These are phyloP conservation scores for Candolleomyces eurysporus DNA, from an alignment of 768 basidiomycete genomes.

Conservation along the genomic window DNA sequence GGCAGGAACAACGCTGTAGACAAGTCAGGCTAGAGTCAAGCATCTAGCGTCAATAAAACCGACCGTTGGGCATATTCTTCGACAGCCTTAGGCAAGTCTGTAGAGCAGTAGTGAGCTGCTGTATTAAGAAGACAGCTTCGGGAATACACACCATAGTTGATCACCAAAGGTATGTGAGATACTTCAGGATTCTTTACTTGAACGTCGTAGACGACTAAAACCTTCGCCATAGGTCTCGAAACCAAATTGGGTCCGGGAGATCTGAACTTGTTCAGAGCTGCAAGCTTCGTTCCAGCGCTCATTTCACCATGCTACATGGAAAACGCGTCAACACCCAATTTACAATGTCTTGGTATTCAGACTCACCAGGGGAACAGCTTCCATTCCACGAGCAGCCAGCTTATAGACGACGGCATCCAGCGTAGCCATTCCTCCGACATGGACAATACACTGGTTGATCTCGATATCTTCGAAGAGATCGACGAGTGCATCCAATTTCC, in stretches of 20 bases:
- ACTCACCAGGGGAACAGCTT: conserved; percentile 85
- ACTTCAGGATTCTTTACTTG: conserved; percentile 89
- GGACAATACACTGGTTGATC: conserved; percentile 76
- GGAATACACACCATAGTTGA: conserved; percentile 76
- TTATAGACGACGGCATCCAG: conserved; percentile 91
- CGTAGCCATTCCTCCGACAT: conserved; percentile 84
- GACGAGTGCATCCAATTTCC: conserved; percentile 91
- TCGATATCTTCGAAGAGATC: conserved; percentile 90
- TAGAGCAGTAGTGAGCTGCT: background rate
- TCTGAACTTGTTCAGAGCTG: conserved; percentile 84
- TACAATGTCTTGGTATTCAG: conserved; percentile 6
- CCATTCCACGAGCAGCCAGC: conserved; percentile 78
- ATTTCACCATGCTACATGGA: conserved; percentile 82
- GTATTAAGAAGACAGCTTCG: background rate
- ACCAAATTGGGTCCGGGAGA: conserved; percentile 53
- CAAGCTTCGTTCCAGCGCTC: conserved; percentile 77
- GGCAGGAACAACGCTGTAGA: conserved; percentile 74
- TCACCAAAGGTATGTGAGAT: conserved; percentile 85
- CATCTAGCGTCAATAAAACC: conserved; percentile 13
- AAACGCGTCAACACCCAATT: conserved; percentile 14
- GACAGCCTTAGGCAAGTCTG: conserved; percentile 90
- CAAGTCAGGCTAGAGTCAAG: background rate
- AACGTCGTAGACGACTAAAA: conserved; percentile 91
- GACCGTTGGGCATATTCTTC: conserved; percentile 97
- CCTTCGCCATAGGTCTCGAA: conserved; percentile 66